These are phyloP conservation scores for Colletotrichum orchidophilum DNA, from an alignment of 2,329 filamentous ascomycete genomes.

Conservation along the genomic window DNA sequence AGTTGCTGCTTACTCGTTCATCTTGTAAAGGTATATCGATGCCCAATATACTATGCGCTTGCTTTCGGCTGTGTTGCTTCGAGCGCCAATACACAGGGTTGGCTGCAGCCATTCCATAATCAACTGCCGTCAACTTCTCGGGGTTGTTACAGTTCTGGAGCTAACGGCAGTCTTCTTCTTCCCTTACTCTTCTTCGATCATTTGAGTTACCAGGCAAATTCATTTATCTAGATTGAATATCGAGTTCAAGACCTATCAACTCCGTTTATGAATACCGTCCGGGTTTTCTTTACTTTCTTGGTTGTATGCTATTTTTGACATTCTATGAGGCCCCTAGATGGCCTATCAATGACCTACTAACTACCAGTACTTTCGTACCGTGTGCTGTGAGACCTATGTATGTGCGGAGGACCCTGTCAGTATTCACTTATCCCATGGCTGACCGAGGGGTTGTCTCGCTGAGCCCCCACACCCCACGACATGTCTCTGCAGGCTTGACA, in stretches of 20 bases:
- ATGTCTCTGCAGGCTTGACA: conserved; percentile 3
- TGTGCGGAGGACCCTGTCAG: neutral
- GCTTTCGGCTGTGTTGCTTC: neutral
- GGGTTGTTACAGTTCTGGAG: too few species aligned
- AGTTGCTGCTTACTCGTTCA: neutral
- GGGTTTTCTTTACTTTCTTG: too few species aligned
- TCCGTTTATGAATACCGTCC: neutral
- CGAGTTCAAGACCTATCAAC: too few species aligned
- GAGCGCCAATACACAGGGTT: neutral
- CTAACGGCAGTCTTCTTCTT: neutral
- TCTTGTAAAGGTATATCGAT: neutral
- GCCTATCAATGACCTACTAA: neutral
- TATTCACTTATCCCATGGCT: neutral
- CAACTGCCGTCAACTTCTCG: neutral
- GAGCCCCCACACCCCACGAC: conserved; percentile 21
- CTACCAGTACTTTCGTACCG: neutral
- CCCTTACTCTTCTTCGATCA: neutral
- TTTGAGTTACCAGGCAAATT: too few species aligned
- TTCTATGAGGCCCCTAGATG: neutral
- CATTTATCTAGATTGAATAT: too few species aligned
- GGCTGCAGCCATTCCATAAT: neutral
- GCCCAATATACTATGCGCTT: neutral
- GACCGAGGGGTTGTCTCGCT: conserved; percentile 7
- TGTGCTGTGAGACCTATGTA: neutral
- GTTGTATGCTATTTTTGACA: too few species aligned